Percentiles rank a stretch among this genome's conserved stretches.
Conservation (phyloP, 2,329 filamentous ascomycete species). For the Trichothecium roseum region DNA sequence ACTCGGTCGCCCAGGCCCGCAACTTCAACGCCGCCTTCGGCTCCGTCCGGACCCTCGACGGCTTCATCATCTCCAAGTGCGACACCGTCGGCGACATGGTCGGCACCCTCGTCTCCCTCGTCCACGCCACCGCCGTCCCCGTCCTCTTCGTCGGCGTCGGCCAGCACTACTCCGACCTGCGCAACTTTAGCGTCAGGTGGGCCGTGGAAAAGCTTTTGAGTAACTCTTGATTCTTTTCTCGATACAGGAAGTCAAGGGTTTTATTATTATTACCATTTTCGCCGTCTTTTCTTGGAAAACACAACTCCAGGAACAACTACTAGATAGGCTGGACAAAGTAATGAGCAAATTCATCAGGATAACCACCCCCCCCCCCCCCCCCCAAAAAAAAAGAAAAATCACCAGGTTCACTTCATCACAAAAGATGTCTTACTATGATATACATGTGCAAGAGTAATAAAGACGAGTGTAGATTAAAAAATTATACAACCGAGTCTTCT, state of each 20-base stretch:
- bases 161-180: conserved; percentile 58
- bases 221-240: conserved; percentile 12
- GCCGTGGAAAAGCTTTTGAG: conserved; percentile 56
- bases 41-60: conserved; percentile 68
- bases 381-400: no score
- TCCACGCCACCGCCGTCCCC: conserved; percentile 93
- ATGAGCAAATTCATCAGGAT: no score
- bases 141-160: conserved; percentile 80
- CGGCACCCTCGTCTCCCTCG: conserved; percentile 87
- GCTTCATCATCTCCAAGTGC: conserved; percentile 97
- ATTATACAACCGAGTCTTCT: background rate
- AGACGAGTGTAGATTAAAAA: conserved; percentile 2
- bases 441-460: no score
- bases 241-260: background rate
- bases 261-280: background rate
- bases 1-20: conserved; percentile 87
- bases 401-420: no score
- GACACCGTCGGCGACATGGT: conserved; percentile 99
- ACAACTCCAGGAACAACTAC: no score
- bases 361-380: no score
- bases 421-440: no score
- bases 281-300: background rate
- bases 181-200: conserved; percentile 61
- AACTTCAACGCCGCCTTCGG: conserved; percentile 96
- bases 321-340: no score